Conservation (phyloP, 306 rosid species). For the Lithocarpus polystachyus region DNA sequence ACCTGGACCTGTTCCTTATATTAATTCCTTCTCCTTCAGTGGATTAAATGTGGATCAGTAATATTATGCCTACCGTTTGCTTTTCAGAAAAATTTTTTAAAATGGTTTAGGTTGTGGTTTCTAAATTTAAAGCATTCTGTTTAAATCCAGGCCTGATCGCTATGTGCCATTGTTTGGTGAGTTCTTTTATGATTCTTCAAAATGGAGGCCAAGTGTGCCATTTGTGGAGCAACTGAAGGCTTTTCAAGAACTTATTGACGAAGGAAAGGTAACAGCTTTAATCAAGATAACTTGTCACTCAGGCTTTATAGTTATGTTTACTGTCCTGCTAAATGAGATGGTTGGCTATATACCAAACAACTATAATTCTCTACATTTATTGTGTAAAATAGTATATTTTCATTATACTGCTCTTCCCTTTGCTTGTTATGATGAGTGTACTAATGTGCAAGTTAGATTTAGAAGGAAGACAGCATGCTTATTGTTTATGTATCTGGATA, state of each 20-base stretch:
- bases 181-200: slow-evolving; percentile 55
- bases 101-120: slow-evolving; percentile 9
- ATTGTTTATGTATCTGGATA: not conserved
- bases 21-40: not conserved
- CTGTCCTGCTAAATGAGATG: slow-evolving; percentile 4
- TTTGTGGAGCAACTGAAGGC: slow-evolving; percentile 88
- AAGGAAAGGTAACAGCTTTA: slow-evolving; percentile 73
- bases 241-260: slow-evolving; percentile 78
- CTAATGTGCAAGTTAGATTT: not conserved
- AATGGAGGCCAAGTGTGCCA: slow-evolving; percentile 93
- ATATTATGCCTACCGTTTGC: slow-evolving; percentile 2
- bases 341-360: not conserved
- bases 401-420: not conserved
- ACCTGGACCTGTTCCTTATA: not conserved
- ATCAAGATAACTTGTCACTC: not conserved
- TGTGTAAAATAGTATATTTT: not conserved
- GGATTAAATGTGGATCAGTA: not conserved
- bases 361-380: not conserved
- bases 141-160: slow-evolving; percentile 84
- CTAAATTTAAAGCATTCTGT: slow-evolving; percentile 7
- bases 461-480: not conserved
- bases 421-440: not conserved
- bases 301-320: slow-evolving; percentile 10
- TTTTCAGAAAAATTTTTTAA: slow-evolving; percentile 6
- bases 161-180: slow-evolving; percentile 74